A percentile compares a stretch with the other conserved stretches of the same genome.
phyloP scores from a whole-genome alignment of 2,329 filamentous ascomycete genomes.

The Metarhizium robertsii region DNA sequence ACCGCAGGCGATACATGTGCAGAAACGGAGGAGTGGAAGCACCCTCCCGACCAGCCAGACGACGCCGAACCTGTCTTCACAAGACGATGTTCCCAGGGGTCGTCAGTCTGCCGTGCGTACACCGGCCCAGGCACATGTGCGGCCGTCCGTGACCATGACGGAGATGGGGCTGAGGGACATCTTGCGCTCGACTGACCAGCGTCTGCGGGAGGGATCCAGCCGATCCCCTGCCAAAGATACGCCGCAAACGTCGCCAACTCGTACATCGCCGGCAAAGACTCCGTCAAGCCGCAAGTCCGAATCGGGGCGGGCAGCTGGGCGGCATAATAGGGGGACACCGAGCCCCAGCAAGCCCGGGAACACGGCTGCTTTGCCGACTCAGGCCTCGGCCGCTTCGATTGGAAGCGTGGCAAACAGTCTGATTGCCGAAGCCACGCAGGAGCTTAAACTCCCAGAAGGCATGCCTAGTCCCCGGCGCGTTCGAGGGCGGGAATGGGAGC shows the following conservation, averaged over 20 bases:
- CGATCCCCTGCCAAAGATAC: conserved; percentile 20
- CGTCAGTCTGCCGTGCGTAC: conserved; percentile 2
- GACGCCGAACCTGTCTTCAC: conserved; percentile 11
- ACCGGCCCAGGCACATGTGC: conserved; percentile 11
- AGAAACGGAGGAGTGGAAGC: conserved; percentile 7
- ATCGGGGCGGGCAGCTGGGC: conserved; percentile 6
- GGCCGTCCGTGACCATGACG: conserved; percentile 21
- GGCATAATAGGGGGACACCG: conserved; percentile 11
- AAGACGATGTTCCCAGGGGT: conserved; percentile 7
- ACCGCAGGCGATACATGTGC: conserved; percentile 8
- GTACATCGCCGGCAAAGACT: conserved; percentile 16
- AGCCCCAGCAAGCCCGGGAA: conserved; percentile 20
- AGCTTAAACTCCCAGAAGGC: conserved; percentile 25
- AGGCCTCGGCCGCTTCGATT: conserved; percentile 20
- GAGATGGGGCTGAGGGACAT: conserved; percentile 43
- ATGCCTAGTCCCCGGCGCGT: conserved; percentile 35
- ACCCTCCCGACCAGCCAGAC: conserved; percentile 10
- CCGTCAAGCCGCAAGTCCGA: conserved; percentile 3
- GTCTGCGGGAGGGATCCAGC: conserved; percentile 31
- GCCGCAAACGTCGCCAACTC: conserved; percentile 9
- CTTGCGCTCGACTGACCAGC: conserved; percentile 41
- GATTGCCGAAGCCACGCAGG: conserved; percentile 24
- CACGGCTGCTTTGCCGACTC: conserved; percentile 10
- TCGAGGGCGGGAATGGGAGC: conserved; percentile 18
- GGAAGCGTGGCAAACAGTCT: conserved; percentile 32